Evolutionary conservation across 768 basidiomycete species (phyloP).

Genomic region (Cyathus striatus): DNA sequence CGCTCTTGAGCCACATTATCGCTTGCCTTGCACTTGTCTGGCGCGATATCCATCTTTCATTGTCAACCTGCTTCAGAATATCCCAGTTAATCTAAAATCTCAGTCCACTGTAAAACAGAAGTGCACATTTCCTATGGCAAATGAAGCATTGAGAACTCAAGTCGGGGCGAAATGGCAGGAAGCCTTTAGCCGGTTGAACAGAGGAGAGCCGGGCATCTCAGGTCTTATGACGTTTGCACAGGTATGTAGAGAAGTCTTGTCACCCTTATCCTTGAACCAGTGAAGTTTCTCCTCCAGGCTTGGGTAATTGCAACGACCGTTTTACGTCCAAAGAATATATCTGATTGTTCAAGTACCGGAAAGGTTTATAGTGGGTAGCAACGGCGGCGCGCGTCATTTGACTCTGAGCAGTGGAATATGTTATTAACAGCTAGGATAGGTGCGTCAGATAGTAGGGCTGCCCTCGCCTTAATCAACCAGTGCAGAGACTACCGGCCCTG

Average conservation of each 20-base stretch:
- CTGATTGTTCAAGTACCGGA: constrained; percentile 6
- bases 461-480: constrained; percentile 55
- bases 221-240: constrained; percentile 63
- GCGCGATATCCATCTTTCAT: too few relatives aligned
- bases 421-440: too few relatives aligned
- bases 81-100: too few relatives aligned
- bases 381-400: too few relatives aligned
- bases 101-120: too few relatives aligned
- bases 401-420: too few relatives aligned
- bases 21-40: too few relatives aligned
- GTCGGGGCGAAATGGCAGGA: constrained; percentile 71
- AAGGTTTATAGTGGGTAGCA: constrained; percentile 1
- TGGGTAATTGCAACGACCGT: constrained; percentile 53
- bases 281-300: too few relatives aligned
- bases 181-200: constrained; percentile 60
- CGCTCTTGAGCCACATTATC: too few relatives aligned
- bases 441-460: constrained; percentile 40
- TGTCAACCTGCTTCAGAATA: too few relatives aligned
- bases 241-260: constrained; percentile 30
- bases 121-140: constrained; percentile 56
- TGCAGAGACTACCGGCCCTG: constrained; percentile 57
- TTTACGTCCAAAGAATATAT: constrained; percentile 51
- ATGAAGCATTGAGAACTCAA: constrained; percentile 58
- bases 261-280: too few relatives aligned
- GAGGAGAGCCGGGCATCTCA: constrained; percentile 51